Evolutionary conservation across 768 basidiomycete species (phyloP).

Genomic region (Suillus brevipes): DNA sequence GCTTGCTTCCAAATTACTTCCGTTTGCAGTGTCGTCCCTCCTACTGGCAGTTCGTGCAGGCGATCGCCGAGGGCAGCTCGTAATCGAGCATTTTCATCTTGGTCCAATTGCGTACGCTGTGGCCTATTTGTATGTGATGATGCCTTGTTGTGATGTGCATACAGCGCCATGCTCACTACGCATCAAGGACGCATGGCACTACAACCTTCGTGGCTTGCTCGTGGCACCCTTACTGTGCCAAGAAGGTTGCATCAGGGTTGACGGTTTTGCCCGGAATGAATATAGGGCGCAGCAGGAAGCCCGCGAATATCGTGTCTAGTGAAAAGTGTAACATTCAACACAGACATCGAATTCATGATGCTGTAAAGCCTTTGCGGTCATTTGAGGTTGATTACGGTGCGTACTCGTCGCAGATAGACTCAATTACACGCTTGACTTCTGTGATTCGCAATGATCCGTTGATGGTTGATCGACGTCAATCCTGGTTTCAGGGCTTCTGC

Average conservation of each 20-base stretch:
- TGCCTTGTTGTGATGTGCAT: background rate
- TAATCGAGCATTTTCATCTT: background rate
- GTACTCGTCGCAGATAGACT: background rate
- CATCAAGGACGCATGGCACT: conserved; percentile 3
- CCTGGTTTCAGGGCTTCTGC: background rate
- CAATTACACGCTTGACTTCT: background rate
- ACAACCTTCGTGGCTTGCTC: background rate
- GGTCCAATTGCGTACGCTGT: background rate
- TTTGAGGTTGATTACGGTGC: background rate
- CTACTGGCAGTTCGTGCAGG: background rate
- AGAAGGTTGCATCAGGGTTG: background rate
- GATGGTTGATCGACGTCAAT: conserved; percentile 1
- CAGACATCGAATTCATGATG: background rate
- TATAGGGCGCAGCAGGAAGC: conserved; percentile 1
- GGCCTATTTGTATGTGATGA: background rate
- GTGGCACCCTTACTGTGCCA: too few relatives aligned
- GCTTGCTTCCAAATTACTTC: background rate
- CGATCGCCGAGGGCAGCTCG: background rate
- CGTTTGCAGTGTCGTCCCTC: background rate
- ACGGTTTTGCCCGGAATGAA: background rate
- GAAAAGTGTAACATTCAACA: background rate
- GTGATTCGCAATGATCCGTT: conserved; percentile 5
- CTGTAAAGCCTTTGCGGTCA: background rate
- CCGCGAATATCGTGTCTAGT: background rate
- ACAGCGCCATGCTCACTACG: background rate